Evolutionary conservation across 306 rosid genomes (phyloP).

Genomic region (Astragalus glycyphyllos): DNA sequence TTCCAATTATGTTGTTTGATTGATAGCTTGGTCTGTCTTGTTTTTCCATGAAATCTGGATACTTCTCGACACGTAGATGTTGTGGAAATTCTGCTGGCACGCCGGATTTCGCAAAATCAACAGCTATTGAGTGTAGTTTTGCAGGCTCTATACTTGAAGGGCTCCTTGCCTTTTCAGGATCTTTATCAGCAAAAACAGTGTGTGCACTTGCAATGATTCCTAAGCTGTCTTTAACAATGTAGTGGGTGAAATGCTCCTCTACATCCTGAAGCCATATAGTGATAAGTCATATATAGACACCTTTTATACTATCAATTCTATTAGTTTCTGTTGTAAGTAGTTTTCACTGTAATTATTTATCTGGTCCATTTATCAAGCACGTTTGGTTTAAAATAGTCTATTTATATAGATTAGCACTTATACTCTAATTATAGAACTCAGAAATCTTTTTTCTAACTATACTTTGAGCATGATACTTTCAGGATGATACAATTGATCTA

Average conservation of each 20-base stretch:
- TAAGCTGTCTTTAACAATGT: conserved; percentile 70
- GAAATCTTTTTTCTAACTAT: too few relatives aligned
- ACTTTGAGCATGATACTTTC: too few relatives aligned
- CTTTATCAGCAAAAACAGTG: conserved; percentile 73
- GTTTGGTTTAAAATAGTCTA: too few relatives aligned
- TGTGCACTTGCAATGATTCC: conserved; percentile 85
- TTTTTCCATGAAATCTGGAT: conserved; percentile 91
- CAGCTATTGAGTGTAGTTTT: conserved; percentile 68
- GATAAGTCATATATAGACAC: conserved; percentile 14
- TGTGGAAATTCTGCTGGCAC: conserved; percentile 68
- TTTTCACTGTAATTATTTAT: too few relatives aligned
- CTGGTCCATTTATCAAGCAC: too few relatives aligned
- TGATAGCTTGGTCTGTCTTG: conserved; percentile 56
- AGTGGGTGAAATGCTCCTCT: conserved; percentile 66
- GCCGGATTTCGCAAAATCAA: conserved; percentile 88
- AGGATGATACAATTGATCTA: too few relatives aligned
- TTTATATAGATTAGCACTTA: too few relatives aligned
- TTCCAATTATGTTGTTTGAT: conserved; percentile 73
- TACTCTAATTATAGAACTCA: too few relatives aligned
- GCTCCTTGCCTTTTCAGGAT: conserved; percentile 41
- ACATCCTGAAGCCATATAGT: conserved; percentile 68
- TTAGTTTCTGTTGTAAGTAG: too few relatives aligned
- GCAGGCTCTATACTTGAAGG: conserved; percentile 62
- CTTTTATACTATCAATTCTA: too few relatives aligned
- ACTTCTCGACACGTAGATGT: conserved; percentile 55